phyloP scores from a whole-genome alignment of 441 rosid genomes.

The Pelargonium australe region DNA sequence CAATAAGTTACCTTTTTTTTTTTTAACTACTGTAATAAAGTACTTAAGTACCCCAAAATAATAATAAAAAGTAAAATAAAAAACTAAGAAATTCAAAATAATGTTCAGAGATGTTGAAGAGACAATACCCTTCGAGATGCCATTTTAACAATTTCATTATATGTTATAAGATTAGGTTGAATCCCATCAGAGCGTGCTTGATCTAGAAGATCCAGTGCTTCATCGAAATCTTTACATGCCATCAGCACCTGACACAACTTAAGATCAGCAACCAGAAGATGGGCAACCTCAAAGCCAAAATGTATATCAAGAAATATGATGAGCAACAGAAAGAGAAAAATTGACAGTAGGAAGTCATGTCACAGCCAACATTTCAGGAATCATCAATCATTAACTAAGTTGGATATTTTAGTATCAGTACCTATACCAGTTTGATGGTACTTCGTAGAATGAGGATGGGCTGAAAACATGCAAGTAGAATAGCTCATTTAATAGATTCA shows the following conservation, averaged over 20 bases:
- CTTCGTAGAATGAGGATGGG: neutral
- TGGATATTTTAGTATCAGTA: neutral
- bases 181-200: conserved; percentile 42
- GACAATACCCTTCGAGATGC: conserved; percentile 46
- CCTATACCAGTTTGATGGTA: neutral
- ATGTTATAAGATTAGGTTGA: conserved; percentile 42
- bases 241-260: conserved; percentile 44
- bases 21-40: too few relatives aligned
- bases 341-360: neutral
- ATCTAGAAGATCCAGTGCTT: conserved; percentile 50
- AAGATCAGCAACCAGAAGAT: conserved; percentile 15
- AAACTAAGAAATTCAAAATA: conserved; percentile 3
- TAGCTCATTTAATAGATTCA: neutral
- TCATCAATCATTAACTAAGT: neutral
- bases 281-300: conserved; percentile 7
- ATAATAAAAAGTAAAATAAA: neutral
- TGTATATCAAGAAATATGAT: neutral
- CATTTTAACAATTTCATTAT: conserved; percentile 53
- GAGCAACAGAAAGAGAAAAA: neutral
- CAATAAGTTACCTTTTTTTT: conserved; percentile 12
- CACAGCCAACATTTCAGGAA: neutral
- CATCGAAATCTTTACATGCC: conserved; percentile 40
- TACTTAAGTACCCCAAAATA: too few relatives aligned
- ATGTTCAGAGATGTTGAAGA: conserved; percentile 7
- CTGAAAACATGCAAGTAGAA: neutral